Base-by-base conservation (phyloP, 805 yeast species). In the Metschnikowia reukaufii region DNA sequence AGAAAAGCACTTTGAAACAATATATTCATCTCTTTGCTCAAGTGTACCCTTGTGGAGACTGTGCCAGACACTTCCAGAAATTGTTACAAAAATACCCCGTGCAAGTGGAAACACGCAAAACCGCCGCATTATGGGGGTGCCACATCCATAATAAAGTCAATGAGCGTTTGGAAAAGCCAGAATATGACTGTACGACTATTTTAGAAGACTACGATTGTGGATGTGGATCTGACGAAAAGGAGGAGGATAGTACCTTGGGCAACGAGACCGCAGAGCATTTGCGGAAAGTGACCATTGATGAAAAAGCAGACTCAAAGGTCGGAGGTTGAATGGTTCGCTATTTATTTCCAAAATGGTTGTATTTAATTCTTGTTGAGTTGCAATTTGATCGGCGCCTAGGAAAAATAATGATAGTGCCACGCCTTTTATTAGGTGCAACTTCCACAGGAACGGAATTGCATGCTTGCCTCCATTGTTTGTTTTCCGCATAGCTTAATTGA, bases 91-190 rank as follows among this genome's bases (percentile, higher is more conserved):
- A 84, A 57, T 83, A 73, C 59, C 98, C 99, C 1, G 97, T 96
- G 2, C 99, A 94, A 60, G 76, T 85, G 3, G 73, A 81, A 6
- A 76, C 86, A 18, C 75, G 96, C 48, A 81, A 82, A 51, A 78
- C 81, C 3, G 98, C 99, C 1, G 89, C 96, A 0, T 69, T 88
- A 54, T 94, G 99, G 99, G 99, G 99, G 1, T 94, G 99, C 62
- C 85, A 85, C 59, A 63, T 66, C 20, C 64, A 59, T 27, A 49
- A 53, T 36, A 65, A 64, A 39, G 56, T 66, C 35, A 58, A 56
- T 39, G 60, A 58, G 31, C 51, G 59, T 18, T 47, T 59, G 39
- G 45, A 37, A 9, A 57, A 56, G 57, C 79, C 77, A 1, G 72
- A 74, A 15, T 94, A 89, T 64, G 97, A 94, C 64, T 94, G 99